A percentile compares a stretch with the other conserved stretches of the same genome.
Conservation (phyloP, 306 rosid genomes). For the Styphnolobium japonicum region DNA sequence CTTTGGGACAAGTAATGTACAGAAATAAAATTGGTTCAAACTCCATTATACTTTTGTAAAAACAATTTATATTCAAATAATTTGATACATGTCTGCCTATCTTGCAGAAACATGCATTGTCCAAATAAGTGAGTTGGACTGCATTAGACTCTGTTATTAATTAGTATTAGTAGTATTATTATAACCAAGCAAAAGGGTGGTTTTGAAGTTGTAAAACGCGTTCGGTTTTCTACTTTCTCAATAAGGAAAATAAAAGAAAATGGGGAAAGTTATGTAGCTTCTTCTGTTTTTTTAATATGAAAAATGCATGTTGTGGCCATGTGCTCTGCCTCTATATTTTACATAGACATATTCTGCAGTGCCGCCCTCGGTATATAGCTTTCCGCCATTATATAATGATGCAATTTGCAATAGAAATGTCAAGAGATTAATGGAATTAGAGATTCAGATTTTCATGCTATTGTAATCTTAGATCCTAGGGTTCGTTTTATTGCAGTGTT, state of each 20-base stretch:
- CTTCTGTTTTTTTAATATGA: neutral
- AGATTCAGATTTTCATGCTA: neutral
- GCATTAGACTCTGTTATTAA: neutral
- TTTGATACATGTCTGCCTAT: neutral
- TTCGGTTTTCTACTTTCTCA: neutral
- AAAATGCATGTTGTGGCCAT: neutral
- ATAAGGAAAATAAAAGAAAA: neutral
- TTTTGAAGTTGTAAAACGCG: neutral
- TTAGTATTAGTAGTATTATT: neutral
- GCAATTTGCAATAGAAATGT: neutral
- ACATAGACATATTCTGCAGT: neutral
- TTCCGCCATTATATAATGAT: neutral
- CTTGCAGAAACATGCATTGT: slow-evolving; percentile 22
- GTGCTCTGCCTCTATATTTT: neutral
- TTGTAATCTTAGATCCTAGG: no score
- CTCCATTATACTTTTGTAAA: neutral
- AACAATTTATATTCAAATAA: neutral
- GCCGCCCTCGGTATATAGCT: neutral
- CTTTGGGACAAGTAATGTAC: neutral
- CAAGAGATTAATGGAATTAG: neutral
- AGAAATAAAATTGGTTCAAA: neutral
- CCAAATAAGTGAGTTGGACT: slow-evolving; percentile 18
- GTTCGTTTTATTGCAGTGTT: no score
- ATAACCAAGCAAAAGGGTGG: neutral
- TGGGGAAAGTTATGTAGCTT: neutral